phyloP scores from a whole-genome alignment of 345 rosid species.

The Aquilaria malaccensis region DNA sequence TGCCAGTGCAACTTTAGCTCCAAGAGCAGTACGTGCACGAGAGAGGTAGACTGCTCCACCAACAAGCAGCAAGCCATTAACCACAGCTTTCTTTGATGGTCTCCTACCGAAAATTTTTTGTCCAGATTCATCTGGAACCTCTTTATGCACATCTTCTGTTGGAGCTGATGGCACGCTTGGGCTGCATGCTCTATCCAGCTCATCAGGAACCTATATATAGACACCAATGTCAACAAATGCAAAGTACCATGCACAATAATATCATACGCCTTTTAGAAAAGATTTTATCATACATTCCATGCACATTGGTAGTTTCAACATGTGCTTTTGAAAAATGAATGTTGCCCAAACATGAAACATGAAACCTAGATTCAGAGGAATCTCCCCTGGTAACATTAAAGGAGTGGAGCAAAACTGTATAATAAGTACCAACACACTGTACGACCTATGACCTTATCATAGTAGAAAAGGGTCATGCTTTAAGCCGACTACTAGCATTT shows the following conservation, averaged over 20 bases:
- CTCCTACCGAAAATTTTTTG: conserved; percentile 35
- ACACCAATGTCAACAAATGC: conserved; percentile 8
- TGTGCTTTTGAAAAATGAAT: too few relatives aligned
- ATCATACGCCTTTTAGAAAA: background rate
- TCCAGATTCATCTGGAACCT: conserved; percentile 16
- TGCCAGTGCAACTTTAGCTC: conserved; percentile 82
- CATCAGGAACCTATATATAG: conserved; percentile 51
- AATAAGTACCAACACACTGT: too few relatives aligned
- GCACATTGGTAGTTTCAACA: too few relatives aligned
- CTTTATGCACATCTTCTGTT: conserved; percentile 15
- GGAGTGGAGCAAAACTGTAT: too few relatives aligned
- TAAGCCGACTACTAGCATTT: too few relatives aligned
- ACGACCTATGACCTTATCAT: too few relatives aligned
- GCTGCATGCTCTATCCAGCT: conserved; percentile 26
- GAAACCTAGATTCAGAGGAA: too few relatives aligned
- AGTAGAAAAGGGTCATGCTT: too few relatives aligned
- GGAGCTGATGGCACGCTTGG: conserved; percentile 15
- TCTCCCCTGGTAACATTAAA: too few relatives aligned
- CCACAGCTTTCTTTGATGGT: conserved; percentile 64
- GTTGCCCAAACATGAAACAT: too few relatives aligned
- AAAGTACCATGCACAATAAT: background rate
- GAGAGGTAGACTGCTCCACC: conserved; percentile 76
- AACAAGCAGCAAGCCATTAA: conserved; percentile 56
- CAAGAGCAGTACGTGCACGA: conserved; percentile 61
- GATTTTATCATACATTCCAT: too few relatives aligned